phyloP scores from a whole-genome alignment of 2,329 filamentous ascomycete species.

The Ophiostoma tasmaniense region DNA sequence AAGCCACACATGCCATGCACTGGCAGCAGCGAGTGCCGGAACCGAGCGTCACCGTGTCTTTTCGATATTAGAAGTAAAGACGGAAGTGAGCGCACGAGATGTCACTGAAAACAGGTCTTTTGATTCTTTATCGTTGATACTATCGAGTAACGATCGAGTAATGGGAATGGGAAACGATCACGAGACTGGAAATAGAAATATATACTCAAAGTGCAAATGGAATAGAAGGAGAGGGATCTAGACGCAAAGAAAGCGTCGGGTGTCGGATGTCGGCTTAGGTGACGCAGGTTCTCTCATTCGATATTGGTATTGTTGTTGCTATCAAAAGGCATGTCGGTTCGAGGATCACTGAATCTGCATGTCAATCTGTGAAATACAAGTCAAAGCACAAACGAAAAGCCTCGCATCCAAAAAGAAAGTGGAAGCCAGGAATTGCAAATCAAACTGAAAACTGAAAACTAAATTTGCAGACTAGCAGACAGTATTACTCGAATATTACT shows the following conservation, averaged over 20 bases:
- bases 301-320: not conserved
- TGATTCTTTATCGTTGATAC: not conserved
- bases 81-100: not conserved
- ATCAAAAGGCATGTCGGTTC: not conserved
- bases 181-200: not conserved
- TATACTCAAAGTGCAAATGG: not conserved
- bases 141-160: conserved; percentile 11
- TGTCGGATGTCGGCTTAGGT: too few relatives aligned
- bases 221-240: not conserved
- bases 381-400: not conserved
- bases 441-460: not conserved
- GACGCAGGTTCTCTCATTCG: too few relatives aligned
- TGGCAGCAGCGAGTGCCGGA: not conserved
- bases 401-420: not conserved
- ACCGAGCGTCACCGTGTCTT: not conserved
- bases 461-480: not conserved
- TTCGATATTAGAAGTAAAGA: not conserved
- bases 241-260: too few relatives aligned
- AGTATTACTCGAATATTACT: not conserved
- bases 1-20: not conserved
- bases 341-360: too few relatives aligned
- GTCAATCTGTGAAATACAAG: too few relatives aligned
- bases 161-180: conserved; percentile 5
- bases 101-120: not conserved
- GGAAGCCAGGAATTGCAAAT: too few relatives aligned